Conservation (phyloP, 2,329 filamentous ascomycete species). For the Monosporascus ibericus region DNA sequence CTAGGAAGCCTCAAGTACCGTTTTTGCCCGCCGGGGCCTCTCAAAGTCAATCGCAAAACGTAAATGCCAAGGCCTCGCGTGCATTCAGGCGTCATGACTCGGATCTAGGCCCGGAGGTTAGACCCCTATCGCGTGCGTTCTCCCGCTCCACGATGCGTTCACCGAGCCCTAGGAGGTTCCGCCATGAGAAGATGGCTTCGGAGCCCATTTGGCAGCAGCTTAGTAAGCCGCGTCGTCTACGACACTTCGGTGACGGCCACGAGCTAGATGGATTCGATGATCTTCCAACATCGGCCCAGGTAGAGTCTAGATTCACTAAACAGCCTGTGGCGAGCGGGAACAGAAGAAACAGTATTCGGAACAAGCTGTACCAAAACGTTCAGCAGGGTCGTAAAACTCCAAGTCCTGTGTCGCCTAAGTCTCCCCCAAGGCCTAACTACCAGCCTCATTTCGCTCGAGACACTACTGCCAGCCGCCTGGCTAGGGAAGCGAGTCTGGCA, state of each 20-base stretch:
- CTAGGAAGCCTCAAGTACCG: constrained; percentile 58
- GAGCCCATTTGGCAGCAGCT: constrained; percentile 59
- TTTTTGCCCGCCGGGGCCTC: constrained; percentile 76
- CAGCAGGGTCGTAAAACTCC: constrained; percentile 48
- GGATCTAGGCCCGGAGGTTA: constrained; percentile 57
- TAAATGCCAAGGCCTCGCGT: constrained; percentile 63
- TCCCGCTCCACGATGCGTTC: constrained; percentile 55
- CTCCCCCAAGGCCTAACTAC: constrained; percentile 51
- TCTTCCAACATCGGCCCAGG: constrained; percentile 76
- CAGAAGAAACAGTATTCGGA: constrained; percentile 51
- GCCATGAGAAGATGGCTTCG: constrained; percentile 32
- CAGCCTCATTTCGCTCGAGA: constrained; percentile 59
- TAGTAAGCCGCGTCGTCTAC: constrained; percentile 62
- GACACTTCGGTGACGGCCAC: constrained; percentile 83
- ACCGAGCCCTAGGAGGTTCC: constrained; percentile 51
- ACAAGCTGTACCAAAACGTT: constrained; percentile 50
- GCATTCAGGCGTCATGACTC: constrained; percentile 77
- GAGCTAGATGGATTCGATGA: constrained; percentile 95
- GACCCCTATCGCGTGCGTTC: constrained; percentile 50
- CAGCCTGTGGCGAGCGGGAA: constrained; percentile 66
- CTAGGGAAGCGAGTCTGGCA: constrained; percentile 55
- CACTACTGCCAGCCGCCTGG: constrained; percentile 59
- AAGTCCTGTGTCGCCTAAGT: constrained; percentile 46
- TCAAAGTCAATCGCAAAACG: constrained; percentile 70
- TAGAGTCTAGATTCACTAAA: constrained; percentile 78